Conservation (phyloP, 2,329 filamentous ascomycete species). For the Venturia carpophila region DNA sequence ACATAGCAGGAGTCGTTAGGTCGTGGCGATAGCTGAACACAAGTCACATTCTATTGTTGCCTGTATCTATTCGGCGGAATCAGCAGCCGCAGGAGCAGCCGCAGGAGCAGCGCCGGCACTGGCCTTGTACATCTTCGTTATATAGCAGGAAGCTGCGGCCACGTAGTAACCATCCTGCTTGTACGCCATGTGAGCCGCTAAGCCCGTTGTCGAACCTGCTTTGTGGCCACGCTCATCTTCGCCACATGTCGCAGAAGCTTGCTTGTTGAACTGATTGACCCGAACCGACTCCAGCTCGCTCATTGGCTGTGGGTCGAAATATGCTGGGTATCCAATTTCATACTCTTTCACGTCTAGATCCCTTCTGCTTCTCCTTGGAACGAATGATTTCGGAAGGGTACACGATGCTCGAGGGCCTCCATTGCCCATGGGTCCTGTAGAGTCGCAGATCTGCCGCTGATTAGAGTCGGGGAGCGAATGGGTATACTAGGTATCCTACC, state of each 20-base stretch:
- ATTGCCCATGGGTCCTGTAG: background rate
- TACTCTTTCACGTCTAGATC: too few species aligned
- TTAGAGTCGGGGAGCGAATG: too few species aligned
- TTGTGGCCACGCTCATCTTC: conserved; percentile 13
- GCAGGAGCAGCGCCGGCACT: background rate
- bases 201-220: too few species aligned
- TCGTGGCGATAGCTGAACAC: too few species aligned
- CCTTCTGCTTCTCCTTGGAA: too few species aligned
- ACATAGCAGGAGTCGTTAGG: too few species aligned
- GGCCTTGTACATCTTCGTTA: conserved; percentile 3
- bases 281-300: background rate
- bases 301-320: too few species aligned
- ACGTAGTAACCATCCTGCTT: conserved; percentile 11
- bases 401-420: conserved; percentile 13
- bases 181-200: conserved; percentile 11
- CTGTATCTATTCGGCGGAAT: too few species aligned
- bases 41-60: too few species aligned
- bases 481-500: background rate
- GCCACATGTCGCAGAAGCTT: conserved; percentile 1
- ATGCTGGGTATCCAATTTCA: too few species aligned
- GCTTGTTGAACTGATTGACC: background rate
- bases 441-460: conserved; percentile 15
- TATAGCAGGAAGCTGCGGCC: conserved; percentile 11
- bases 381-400: too few species aligned
- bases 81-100: too few species aligned